Evolutionary conservation across 2,329 filamentous ascomycete genomes (phyloP).

Genomic region (Xylariales sp.): DNA sequence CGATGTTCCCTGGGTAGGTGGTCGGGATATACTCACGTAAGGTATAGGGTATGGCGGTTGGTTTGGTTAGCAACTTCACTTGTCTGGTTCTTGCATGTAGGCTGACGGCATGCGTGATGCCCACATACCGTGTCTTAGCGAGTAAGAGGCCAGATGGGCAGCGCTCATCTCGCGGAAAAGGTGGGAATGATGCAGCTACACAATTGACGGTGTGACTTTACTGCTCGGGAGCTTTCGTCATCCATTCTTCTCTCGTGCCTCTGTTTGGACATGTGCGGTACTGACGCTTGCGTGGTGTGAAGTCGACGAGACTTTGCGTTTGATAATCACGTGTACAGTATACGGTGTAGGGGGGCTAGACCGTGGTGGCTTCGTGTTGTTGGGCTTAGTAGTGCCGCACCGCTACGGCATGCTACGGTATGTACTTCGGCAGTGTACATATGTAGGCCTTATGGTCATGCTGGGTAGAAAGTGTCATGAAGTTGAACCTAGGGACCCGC

Average conservation of each 20-base stretch:
- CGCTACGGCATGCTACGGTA: not conserved
- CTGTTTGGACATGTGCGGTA: not conserved
- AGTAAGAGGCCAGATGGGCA: not conserved
- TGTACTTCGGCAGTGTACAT: not conserved
- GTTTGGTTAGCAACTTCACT: not conserved
- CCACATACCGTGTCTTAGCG: not conserved
- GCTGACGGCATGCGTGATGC: constrained; percentile 3
- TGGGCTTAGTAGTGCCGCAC: not conserved
- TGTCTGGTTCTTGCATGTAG: not conserved
- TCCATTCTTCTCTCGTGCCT: not conserved
- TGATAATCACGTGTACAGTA: not conserved
- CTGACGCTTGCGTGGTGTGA: not conserved
- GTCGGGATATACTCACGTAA: not conserved
- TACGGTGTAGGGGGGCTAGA: not conserved
- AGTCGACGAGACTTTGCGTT: not conserved
- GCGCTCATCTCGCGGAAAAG: not conserved
- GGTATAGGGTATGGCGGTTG: not conserved
- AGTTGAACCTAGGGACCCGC: not conserved
- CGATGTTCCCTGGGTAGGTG: not conserved
- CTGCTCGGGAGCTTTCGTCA: not conserved
- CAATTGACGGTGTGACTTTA: not conserved
- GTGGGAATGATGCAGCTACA: not conserved
- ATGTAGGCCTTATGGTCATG: not conserved
- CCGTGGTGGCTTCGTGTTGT: not conserved
- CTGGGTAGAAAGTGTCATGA: not conserved